Evolutionary conservation across 805 yeast species (phyloP).

Genomic region (Barnettozyma pratensis): DNA sequence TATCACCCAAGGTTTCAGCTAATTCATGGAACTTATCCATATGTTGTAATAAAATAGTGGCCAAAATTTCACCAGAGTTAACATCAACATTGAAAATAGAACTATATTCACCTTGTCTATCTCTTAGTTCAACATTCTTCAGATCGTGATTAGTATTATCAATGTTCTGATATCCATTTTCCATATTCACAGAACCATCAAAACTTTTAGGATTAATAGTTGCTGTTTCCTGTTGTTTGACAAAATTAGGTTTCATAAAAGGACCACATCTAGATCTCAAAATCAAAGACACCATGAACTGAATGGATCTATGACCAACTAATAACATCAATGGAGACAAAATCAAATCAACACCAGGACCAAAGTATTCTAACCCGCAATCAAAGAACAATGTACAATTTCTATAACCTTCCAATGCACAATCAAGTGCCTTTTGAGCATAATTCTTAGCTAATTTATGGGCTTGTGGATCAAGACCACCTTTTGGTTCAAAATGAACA

Average conservation of each 20-base stretch:
- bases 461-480: conserved; percentile 30
- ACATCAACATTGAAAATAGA: conserved; percentile 30
- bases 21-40: conserved; percentile 37
- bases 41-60: conserved; percentile 33
- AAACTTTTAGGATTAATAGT: conserved; percentile 13
- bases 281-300: conserved; percentile 51
- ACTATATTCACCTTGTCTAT: conserved; percentile 19
- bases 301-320: conserved; percentile 51
- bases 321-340: conserved; percentile 45
- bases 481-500: conserved; percentile 39
- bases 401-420: conserved; percentile 39
- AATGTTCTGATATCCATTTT: conserved; percentile 8
- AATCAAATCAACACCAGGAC: conserved; percentile 41
- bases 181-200: conserved; percentile 10
- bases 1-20: conserved; percentile 43
- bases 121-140: conserved; percentile 16
- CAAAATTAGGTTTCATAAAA: conserved; percentile 24
- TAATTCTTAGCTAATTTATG: conserved; percentile 31
- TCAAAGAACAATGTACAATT: conserved; percentile 37
- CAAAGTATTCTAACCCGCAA: conserved; percentile 28
- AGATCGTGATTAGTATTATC: conserved; percentile 23
- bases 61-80: conserved; percentile 32
- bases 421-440: conserved; percentile 38
- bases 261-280: conserved; percentile 44
- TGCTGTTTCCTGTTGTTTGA: not conserved